phyloP scores from a whole-genome alignment of 2,329 filamentous ascomycete species.

The Aspergillus piperis region DNA sequence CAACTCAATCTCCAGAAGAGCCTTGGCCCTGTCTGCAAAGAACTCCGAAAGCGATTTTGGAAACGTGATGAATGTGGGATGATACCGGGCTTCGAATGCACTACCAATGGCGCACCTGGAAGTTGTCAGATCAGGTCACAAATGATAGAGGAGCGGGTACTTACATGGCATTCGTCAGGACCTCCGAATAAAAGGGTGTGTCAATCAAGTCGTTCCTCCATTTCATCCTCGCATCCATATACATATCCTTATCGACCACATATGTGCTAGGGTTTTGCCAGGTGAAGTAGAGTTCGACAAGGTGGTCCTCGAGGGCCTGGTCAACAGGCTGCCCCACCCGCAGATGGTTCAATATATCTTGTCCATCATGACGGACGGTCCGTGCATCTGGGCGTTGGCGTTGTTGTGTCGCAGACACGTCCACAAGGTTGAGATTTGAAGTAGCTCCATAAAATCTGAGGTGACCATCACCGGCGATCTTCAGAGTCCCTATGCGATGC shows the following conservation, averaged over 20 bases:
- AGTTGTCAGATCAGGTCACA: not conserved
- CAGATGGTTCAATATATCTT: conserved; percentile 45
- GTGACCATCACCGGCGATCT: conserved; percentile 47
- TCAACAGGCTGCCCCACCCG: conserved; percentile 46
- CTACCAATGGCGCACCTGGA: conserved; percentile 16
- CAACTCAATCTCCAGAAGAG: conserved; percentile 46
- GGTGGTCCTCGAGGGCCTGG: conserved; percentile 45
- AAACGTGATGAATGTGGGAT: conserved; percentile 34
- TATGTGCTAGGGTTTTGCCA: conserved; percentile 53
- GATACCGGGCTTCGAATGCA: conserved; percentile 38
- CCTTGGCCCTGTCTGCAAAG: conserved; percentile 40
- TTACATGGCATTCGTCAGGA: conserved; percentile 46
- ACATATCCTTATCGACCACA: conserved; percentile 48
- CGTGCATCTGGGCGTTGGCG: conserved; percentile 34
- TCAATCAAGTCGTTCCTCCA: conserved; percentile 43
- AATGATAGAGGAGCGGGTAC: not conserved
- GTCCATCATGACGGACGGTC: conserved; percentile 42
- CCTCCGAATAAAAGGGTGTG: conserved; percentile 44
- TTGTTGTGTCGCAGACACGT: conserved; percentile 34
- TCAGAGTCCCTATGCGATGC: conserved; percentile 47
- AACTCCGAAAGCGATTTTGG: conserved; percentile 41
- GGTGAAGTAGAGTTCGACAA: conserved; percentile 50
- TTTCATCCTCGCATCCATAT: conserved; percentile 34
- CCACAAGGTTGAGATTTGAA: conserved; percentile 47
- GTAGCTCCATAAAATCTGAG: conserved; percentile 49